These are phyloP conservation scores for Aspergillus neoniger DNA, from an alignment of 2,329 filamentous ascomycete species.

Conservation along the genomic window DNA sequence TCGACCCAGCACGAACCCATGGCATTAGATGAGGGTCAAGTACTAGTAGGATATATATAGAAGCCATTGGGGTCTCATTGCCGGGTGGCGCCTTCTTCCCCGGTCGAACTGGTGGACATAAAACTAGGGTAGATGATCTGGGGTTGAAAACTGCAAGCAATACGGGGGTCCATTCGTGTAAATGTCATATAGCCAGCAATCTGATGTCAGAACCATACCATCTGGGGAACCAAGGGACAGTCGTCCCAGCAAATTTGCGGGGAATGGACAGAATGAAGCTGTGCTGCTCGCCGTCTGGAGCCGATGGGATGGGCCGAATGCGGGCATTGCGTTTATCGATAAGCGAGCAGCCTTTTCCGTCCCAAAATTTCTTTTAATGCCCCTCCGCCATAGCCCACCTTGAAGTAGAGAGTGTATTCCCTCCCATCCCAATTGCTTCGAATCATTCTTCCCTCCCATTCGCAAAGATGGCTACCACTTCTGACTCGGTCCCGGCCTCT, in stretches of 20 bases:
- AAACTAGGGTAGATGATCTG: too few relatives aligned
- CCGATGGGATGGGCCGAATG: slow-evolving; percentile 27
- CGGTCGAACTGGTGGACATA: not conserved
- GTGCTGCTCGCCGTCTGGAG: not conserved
- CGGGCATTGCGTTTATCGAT: slow-evolving; percentile 40
- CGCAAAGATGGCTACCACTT: slow-evolving; percentile 35
- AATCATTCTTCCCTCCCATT: slow-evolving; percentile 8
- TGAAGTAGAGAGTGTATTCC: slow-evolving; percentile 2
- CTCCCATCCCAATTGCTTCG: slow-evolving; percentile 12
- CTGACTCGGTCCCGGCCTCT: slow-evolving; percentile 42
- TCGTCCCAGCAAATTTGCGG: not conserved
- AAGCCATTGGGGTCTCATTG: not conserved
- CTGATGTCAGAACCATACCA: not conserved
- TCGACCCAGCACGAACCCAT: not conserved
- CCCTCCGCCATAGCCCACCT: slow-evolving; percentile 21
- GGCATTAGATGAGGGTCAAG: not conserved
- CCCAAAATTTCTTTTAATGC: slow-evolving; percentile 27
- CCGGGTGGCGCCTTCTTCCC: not conserved
- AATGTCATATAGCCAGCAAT: not conserved
- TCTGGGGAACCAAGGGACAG: not conserved
- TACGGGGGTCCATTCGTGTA: too few relatives aligned
- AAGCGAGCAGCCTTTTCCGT: slow-evolving; percentile 39
- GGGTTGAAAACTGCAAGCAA: too few relatives aligned
- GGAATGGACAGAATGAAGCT: not conserved
- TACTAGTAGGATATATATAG: not conserved